Base-by-base conservation (phyloP, 2,329 filamentous ascomycete species). In the Aureobasidium lini region DNA sequence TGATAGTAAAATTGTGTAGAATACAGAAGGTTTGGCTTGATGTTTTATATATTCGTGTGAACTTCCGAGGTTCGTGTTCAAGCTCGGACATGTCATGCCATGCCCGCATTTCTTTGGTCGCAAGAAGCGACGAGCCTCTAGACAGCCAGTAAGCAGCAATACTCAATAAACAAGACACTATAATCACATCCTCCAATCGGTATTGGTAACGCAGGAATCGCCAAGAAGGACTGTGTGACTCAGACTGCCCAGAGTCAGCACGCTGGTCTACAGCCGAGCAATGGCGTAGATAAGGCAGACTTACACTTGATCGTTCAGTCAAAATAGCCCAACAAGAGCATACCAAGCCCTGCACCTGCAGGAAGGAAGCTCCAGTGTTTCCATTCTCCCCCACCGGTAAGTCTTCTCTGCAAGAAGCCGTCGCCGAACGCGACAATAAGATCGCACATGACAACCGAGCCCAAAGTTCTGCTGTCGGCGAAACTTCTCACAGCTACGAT, bases 291-390 rank as follows among this genome's bases (percentile, higher is more conserved):
- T 9, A 13, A 34, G 9, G 13, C n/a, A 15, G 16, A 28, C 47
- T 16, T 49, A 32, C 50, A 23, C 6, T 15, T 4, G 15, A 28
- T 29, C 28, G 50, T 10, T 54, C 39, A 56, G 29, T 56, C 52
- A 16, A 56, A 46, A 31, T 46, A 56, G 6, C 52, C 40, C 2
- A 56, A 31, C 52, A 56, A 15, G 7, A 37, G 31, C 52, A 46
- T 36, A 46, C 40, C 31, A 15, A 46, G 18, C n/a, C 40, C 40
- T 16, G 36, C 16, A n/a, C 40, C 52, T 10, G 46, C 31, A 36
- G 52, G 52, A 15, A 44, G 10, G 11, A 56, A 56, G 2, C 9
- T n/a, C 52, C 52, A 56, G 29, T 56, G 52, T 31, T 56, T 44
- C 52, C 52, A 56, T 34, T 34, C 37, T 10, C 50, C 50, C n/a